Evolutionary conservation across 1,284 basidiomycete genomes (phyloP).

Genomic region (Phylloboletellus chloephorus): DNA sequence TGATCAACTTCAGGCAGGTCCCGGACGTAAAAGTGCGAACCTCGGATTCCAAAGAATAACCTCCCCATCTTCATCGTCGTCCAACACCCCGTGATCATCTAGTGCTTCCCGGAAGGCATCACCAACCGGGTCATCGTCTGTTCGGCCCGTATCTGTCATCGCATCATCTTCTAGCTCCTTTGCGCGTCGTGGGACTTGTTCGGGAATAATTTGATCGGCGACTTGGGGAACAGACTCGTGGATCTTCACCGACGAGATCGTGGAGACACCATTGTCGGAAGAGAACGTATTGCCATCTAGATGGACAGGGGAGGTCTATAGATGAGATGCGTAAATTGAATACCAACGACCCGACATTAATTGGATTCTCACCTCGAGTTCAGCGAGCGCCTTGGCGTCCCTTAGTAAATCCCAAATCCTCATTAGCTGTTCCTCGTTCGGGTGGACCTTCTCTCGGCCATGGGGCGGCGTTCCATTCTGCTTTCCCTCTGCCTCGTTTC

Average conservation of each 20-base stretch:
- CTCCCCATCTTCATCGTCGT: slow-evolving; percentile 48
- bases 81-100: slow-evolving; percentile 34
- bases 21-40: slow-evolving; percentile 29
- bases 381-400: slow-evolving; percentile 66
- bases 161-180: slow-evolving; percentile 51
- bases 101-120: slow-evolving; percentile 68
- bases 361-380: slow-evolving; percentile 46
- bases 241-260: slow-evolving; percentile 8
- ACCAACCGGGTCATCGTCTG: slow-evolving; percentile 78
- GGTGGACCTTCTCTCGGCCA: slow-evolving; percentile 64
- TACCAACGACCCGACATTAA: slow-evolving; percentile 8
- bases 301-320: slow-evolving; percentile 26
- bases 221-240: slow-evolving; percentile 2
- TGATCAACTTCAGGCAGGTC: slow-evolving; percentile 9
- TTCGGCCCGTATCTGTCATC: slow-evolving; percentile 63
- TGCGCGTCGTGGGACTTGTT: background rate
- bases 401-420: slow-evolving; percentile 80
- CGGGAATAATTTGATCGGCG: slow-evolving; percentile 18
- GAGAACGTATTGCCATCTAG: slow-evolving; percentile 20
- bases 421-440: slow-evolving; percentile 94
- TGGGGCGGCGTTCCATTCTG: slow-evolving; percentile 14
- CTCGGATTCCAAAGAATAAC: slow-evolving; percentile 63
- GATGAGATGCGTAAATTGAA: slow-evolving; percentile 16
- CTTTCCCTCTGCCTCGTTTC: slow-evolving; percentile 16
- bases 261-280: slow-evolving; percentile 10